Percentiles rank a stretch among this genome's conserved stretches.
phyloP scores from a whole-genome alignment of 2,329 filamentous ascomycete genomes.

The Lecanicillium sp. region DNA sequence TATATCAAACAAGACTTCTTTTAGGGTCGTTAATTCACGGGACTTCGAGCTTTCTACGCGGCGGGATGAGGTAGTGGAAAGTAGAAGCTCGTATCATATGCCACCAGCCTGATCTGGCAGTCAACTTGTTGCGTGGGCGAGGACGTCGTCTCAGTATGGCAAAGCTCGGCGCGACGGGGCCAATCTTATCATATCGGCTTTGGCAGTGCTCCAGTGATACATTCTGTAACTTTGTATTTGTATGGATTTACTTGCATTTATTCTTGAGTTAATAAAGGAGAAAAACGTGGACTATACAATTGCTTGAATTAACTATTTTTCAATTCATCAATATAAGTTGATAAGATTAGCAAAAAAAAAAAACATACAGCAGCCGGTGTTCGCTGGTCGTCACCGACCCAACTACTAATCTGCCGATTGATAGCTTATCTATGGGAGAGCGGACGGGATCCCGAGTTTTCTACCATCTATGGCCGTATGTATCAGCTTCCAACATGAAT shows the following conservation, averaged over 20 bases:
- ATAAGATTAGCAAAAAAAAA: too few species aligned
- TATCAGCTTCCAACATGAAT: too few species aligned
- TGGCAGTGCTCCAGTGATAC: conserved; percentile 9
- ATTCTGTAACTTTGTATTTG: not conserved
- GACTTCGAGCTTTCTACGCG: conserved; percentile 10
- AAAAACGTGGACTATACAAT: too few species aligned
- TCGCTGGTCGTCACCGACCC: too few species aligned
- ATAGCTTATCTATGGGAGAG: too few species aligned
- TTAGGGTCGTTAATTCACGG: conserved; percentile 4
- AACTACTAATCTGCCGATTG: too few species aligned
- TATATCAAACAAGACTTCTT: conserved; percentile 51
- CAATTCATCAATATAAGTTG: too few species aligned
- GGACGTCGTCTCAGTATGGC: conserved; percentile 1
- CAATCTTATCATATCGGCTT: conserved; percentile 3
- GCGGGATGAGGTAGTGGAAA: conserved; percentile 12
- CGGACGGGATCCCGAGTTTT: too few species aligned
- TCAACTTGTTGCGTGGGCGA: conserved; percentile 5
- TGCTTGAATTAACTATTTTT: too few species aligned
- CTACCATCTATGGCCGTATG: too few species aligned
- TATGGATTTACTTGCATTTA: not conserved
- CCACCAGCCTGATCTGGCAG: conserved; percentile 6
- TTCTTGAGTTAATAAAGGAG: too few species aligned
- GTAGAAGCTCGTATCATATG: conserved; percentile 8
- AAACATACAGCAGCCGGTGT: too few species aligned
- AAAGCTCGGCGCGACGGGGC: conserved; percentile 5